These are phyloP conservation scores for Tremellales sp. DNA, from an alignment of 1,284 basidiomycete genomes.

Conservation along the genomic window DNA sequence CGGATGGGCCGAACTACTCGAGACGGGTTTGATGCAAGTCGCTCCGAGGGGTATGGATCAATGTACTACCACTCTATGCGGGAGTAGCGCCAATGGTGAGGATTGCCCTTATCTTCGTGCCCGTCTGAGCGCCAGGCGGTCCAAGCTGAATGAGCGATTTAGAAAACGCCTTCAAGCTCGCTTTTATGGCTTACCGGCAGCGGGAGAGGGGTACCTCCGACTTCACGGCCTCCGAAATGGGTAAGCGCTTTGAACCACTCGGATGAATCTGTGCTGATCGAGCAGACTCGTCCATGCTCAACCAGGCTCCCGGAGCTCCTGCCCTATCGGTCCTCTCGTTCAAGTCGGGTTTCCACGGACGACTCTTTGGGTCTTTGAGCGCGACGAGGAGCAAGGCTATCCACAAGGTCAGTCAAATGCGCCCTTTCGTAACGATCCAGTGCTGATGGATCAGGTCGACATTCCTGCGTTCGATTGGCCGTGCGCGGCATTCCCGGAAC, in stretches of 20 bases:
- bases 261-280: not conserved
- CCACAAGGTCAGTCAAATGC: conserved; percentile 51
- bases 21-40: conserved; percentile 52
- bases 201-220: conserved; percentile 31
- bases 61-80: conserved; percentile 47
- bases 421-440: not conserved
- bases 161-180: conserved; percentile 56
- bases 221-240: conserved; percentile 41
- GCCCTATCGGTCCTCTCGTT: conserved; percentile 54
- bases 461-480: conserved; percentile 59
- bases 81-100: conserved; percentile 46
- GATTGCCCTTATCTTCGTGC: conserved; percentile 48
- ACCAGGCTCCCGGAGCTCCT: conserved; percentile 53
- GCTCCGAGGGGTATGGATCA: conserved; percentile 53
- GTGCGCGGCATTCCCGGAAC: conserved; percentile 51
- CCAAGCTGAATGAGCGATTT: not conserved
- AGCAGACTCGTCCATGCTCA: conserved; percentile 53
- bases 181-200: conserved; percentile 50
- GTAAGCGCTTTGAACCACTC: conserved; percentile 8
- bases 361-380: conserved; percentile 53
- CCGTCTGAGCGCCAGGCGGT: conserved; percentile 12
- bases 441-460: conserved; percentile 45
- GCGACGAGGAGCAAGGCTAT: conserved; percentile 53
- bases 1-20: conserved; percentile 50
- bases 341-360: conserved; percentile 53